Evolutionary conservation across 2,329 filamentous ascomycete genomes (phyloP).

Genomic region (Neobulgaria alba): DNA sequence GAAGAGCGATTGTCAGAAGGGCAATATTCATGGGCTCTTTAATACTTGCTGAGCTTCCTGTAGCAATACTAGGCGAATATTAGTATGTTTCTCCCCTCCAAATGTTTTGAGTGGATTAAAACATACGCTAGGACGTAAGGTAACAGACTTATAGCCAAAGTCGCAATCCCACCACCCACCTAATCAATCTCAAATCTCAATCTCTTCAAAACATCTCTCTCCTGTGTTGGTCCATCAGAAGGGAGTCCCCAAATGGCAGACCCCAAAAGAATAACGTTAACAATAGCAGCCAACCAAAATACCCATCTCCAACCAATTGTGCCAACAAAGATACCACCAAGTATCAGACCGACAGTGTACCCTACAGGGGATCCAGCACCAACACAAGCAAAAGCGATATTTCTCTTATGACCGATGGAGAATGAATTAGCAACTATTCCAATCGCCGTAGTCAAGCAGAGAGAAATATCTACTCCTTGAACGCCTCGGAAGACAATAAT

Average conservation of each 20-base stretch:
- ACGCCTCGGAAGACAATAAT: constrained; percentile 40
- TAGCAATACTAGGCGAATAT: background rate
- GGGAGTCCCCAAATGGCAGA: constrained; percentile 33
- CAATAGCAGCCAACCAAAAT: constrained; percentile 34
- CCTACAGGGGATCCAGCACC: constrained; percentile 40
- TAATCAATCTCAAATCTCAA: constrained; percentile 40
- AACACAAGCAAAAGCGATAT: constrained; percentile 36
- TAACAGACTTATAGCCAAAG: constrained; percentile 38
- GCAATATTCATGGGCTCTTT: constrained; percentile 33
- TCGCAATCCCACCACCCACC: constrained; percentile 41
- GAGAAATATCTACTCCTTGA: constrained; percentile 37
- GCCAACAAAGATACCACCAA: constrained; percentile 40
- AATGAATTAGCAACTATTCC: constrained; percentile 39
- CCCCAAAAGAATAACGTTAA: constrained; percentile 31
- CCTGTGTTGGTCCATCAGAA: constrained; percentile 19
- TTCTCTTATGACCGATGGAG: constrained; percentile 31
- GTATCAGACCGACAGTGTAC: constrained; percentile 41
- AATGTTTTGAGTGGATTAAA: too few relatives aligned
- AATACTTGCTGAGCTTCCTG: background rate
- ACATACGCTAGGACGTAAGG: constrained; percentile 47
- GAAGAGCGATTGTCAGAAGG: constrained; percentile 36
- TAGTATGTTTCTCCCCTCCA: too few relatives aligned
- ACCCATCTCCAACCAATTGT: constrained; percentile 39
- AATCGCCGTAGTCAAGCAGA: constrained; percentile 41
- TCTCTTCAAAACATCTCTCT: constrained; percentile 43